Percentiles rank a stretch among this genome's conserved stretches.
These are phyloP conservation scores for Lactarius vividus DNA, from an alignment of 768 basidiomycete genomes.

Conservation along the genomic window DNA sequence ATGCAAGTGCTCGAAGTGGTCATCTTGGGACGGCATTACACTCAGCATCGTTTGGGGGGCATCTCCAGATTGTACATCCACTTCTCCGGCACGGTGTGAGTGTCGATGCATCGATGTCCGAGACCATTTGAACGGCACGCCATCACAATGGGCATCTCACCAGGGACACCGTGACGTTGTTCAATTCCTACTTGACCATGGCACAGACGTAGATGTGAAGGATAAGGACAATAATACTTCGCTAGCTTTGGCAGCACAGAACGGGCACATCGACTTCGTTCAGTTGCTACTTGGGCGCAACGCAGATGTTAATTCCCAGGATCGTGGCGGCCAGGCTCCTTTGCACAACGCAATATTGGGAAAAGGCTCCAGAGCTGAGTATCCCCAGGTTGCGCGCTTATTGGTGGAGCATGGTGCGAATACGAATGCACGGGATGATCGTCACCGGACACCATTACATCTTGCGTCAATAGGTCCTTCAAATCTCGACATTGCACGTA, in stretches of 20 bases:
- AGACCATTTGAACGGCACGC: rapidly evolving
- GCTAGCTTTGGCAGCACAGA: background rate
- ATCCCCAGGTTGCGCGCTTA: background rate
- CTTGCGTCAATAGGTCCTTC: background rate
- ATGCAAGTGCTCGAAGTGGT: background rate
- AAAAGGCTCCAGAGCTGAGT: background rate
- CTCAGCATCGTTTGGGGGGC: background rate
- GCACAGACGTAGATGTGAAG: background rate
- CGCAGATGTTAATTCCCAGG: background rate
- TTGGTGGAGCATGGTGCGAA: background rate
- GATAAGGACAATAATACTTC: background rate
- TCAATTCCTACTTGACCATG: background rate
- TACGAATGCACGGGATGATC: background rate
- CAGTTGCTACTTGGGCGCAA: background rate
- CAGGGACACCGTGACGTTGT: background rate
- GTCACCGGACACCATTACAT: background rate
- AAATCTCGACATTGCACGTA: background rate
- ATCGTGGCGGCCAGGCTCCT: background rate
- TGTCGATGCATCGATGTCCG: background rate
- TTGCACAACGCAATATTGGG: background rate
- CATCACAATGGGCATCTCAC: background rate
- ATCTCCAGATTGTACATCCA: background rate
- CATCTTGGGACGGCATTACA: background rate
- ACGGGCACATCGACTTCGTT: background rate
- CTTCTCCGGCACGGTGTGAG: background rate